These are phyloP conservation scores for Prototheca cutis DNA, from an alignment of 163 green algal genomes.

Conservation along the genomic window DNA sequence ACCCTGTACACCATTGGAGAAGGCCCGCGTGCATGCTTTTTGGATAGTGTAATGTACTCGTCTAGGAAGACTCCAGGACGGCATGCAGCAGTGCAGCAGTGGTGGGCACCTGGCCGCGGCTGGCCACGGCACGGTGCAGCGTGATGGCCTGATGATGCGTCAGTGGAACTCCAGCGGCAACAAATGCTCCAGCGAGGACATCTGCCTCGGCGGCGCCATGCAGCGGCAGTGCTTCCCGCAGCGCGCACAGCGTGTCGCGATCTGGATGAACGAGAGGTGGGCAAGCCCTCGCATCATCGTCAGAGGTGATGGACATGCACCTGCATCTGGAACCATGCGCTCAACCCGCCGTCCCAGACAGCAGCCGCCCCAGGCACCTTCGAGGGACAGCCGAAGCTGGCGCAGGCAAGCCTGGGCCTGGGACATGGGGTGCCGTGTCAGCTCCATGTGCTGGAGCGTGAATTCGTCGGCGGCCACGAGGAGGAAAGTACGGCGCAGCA, in stretches of 20 bases:
- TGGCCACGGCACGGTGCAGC: not conserved
- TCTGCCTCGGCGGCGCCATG: not conserved
- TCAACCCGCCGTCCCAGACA: not conserved
- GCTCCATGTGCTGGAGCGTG: slow-evolving; percentile 35
- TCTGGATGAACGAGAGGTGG: not conserved
- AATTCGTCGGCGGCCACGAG: slow-evolving; percentile 79
- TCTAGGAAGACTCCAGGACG: not conserved
- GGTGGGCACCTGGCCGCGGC: not conserved
- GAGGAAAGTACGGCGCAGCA: slow-evolving; percentile 69
- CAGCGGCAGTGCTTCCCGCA: not conserved
- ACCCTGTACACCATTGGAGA: not conserved
- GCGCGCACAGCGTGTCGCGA: not conserved
- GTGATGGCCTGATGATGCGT: not conserved
- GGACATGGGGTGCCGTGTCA: slow-evolving; percentile 18
- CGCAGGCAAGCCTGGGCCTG: not conserved
- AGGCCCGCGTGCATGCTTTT: not conserved
- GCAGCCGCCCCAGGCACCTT: not conserved
- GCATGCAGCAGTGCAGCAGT: not conserved
- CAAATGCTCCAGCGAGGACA: not conserved
- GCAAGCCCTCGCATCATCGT: not conserved
- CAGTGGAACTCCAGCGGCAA: not conserved
- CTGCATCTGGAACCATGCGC: not conserved
- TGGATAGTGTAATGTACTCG: not conserved
- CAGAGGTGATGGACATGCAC: not conserved
- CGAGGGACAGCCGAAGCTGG: not conserved